phyloP scores from a whole-genome alignment of 148 eudicot species.

The Cornus suecica region DNA sequence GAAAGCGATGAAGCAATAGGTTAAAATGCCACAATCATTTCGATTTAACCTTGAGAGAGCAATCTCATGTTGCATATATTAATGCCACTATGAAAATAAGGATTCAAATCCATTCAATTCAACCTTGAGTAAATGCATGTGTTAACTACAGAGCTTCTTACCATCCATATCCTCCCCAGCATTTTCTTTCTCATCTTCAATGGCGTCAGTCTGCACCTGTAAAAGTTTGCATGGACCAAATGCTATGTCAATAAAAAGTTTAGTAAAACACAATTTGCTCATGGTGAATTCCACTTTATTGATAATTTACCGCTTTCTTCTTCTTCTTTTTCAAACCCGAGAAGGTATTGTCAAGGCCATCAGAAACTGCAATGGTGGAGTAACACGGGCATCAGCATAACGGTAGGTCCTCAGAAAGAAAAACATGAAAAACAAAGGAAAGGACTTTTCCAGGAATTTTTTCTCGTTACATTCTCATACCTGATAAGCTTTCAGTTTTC shows the following conservation, averaged over 20 bases:
- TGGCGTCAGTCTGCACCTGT: constrained; percentile 56
- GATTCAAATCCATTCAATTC: background rate
- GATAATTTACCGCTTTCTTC: constrained; percentile 53
- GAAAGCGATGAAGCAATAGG: background rate
- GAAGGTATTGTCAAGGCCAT: constrained; percentile 54
- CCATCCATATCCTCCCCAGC: constrained; percentile 56
- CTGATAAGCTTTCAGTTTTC: constrained; percentile 58
- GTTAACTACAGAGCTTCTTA: constrained; percentile 14
- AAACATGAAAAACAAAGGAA: background rate
- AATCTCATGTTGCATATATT: background rate
- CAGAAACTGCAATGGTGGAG: constrained; percentile 49
- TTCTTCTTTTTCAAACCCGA: constrained; percentile 79
- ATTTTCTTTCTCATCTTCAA: constrained; percentile 48
- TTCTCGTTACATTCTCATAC: constrained; percentile 20
- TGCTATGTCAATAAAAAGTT: constrained; percentile 8
- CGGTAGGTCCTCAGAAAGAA: background rate
- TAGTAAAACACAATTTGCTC: background rate
- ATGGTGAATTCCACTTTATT: background rate
- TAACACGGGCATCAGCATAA: background rate
- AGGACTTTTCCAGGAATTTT: background rate
- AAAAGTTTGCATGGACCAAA: constrained; percentile 11
- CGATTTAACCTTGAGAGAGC: too few relatives aligned
- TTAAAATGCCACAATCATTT: too few relatives aligned
- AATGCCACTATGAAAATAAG: background rate
- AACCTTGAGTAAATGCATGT: background rate